Conservation (phyloP, 768 basidiomycete genomes). For the Leccinum pellstonianum region DNA sequence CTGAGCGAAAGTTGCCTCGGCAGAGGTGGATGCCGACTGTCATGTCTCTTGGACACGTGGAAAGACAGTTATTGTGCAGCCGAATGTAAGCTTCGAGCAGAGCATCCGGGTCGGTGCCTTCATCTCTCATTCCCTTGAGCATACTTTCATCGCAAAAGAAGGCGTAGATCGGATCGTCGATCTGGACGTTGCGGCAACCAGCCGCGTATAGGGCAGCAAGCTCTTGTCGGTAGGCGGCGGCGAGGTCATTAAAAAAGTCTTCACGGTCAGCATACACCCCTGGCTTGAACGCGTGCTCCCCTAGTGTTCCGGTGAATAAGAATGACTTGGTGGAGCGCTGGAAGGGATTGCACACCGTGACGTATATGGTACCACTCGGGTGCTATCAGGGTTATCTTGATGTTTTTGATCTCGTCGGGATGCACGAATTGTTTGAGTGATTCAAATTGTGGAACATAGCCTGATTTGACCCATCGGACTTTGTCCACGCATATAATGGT, state of each 20-base stretch:
- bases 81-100: neutral
- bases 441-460: conserved; percentile 52
- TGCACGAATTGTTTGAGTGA: conserved; percentile 54
- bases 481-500: conserved; percentile 31
- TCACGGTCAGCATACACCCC: conserved; percentile 26
- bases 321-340: neutral
- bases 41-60: neutral
- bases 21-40: conserved; percentile 45
- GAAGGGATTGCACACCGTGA: conserved; percentile 44
- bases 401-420: conserved; percentile 30
- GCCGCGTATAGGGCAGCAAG: neutral
- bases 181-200: neutral
- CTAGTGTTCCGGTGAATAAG: neutral
- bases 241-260: conserved; percentile 42
- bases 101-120: neutral
- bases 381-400: conserved; percentile 71
- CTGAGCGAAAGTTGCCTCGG: conserved; percentile 37
- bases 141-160: neutral
- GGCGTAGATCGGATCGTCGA: neutral
- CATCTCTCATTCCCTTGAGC: neutral
- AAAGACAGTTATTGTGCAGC: neutral
- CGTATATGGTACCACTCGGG: conserved; percentile 73
- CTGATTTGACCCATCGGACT: neutral
- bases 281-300: neutral
- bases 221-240: neutral